A percentile compares a stretch with the other conserved stretches of the same genome.
phyloP scores from a whole-genome alignment of 192 early-diverging fungal genomes.

The Chytriomyces sp. region DNA sequence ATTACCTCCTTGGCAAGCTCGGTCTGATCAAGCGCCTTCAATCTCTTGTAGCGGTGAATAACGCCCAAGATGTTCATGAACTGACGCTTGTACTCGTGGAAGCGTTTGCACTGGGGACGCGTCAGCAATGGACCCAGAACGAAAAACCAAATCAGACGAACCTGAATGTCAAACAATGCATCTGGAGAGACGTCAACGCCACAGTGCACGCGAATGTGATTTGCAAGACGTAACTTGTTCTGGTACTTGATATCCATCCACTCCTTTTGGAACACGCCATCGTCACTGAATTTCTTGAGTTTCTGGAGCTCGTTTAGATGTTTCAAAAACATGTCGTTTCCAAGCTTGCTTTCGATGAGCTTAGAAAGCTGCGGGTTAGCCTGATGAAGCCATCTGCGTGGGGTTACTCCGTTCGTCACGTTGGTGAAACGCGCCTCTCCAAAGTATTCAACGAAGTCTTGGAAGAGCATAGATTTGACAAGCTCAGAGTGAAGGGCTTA shows the following conservation, averaged over 20 bases:
- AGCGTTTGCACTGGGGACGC: constrained; percentile 78
- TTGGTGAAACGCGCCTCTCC: constrained; percentile 89
- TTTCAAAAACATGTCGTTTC: constrained; percentile 71
- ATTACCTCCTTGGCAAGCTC: constrained; percentile 71
- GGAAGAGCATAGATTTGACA: constrained; percentile 69
- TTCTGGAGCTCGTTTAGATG: constrained; percentile 62
- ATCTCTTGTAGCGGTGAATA: constrained; percentile 86
- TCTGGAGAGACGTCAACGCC: constrained; percentile 78
- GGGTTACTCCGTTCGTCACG: constrained; percentile 98
- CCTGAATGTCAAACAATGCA: constrained; percentile 93
- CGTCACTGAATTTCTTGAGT: constrained; percentile 64
- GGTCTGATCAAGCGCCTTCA: constrained; percentile 77
- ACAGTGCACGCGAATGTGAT: constrained; percentile 73
- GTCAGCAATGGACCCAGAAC: constrained; percentile 7
- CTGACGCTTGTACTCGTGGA: constrained; percentile 99
- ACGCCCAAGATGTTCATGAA: constrained; percentile 97
- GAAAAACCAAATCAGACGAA: constrained; percentile 26
- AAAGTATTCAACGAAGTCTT: constrained; percentile 88
- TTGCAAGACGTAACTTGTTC: constrained; percentile 89
- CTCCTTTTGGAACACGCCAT: constrained; percentile 73
- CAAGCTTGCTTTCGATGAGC: constrained; percentile 82
- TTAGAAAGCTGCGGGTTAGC: constrained; percentile 84
- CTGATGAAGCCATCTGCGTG: constrained; percentile 94
- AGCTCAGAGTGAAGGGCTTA: constrained; percentile 51
- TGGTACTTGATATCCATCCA: constrained; percentile 90